Evolutionary conservation across 495 filamentous ascomycete species (phyloP).

Genomic region (Penicillium cosmopolitanum): DNA sequence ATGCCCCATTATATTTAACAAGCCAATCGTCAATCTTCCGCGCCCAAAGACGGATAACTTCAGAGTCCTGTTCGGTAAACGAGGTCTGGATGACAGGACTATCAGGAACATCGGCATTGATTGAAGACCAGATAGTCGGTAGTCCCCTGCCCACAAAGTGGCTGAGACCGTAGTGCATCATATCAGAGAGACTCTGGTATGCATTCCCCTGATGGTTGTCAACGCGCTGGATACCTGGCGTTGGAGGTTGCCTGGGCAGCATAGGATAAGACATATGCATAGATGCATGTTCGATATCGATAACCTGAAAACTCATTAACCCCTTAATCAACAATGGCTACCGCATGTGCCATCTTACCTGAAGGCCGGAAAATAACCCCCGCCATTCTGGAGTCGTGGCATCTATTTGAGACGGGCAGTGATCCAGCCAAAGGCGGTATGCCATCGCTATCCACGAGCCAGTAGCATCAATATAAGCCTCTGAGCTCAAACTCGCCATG

Average conservation of each 20-base stretch:
- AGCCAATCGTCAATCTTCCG: constrained; percentile 43
- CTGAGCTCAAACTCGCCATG: constrained; percentile 46
- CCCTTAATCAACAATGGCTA: neutral
- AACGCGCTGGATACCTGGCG: constrained; percentile 28
- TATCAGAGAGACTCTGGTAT: constrained; percentile 41
- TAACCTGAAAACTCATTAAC: constrained; percentile 32
- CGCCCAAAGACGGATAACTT: constrained; percentile 44
- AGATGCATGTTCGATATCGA: constrained; percentile 48
- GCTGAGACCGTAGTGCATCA: constrained; percentile 46
- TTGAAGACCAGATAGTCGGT: constrained; percentile 45
- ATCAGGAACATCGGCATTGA: constrained; percentile 28
- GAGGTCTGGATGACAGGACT: constrained; percentile 18
- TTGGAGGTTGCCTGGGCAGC: constrained; percentile 38
- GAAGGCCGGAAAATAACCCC: constrained; percentile 42
- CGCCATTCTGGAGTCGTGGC: constrained; percentile 35
- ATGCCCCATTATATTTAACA: constrained; percentile 40
- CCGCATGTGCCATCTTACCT: constrained; percentile 22
- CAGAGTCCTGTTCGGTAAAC: constrained; percentile 39
- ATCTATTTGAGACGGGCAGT: constrained; percentile 30
- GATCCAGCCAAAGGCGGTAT: constrained; percentile 41
- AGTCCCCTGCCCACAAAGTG: constrained; percentile 45
- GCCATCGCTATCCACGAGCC: constrained; percentile 47
- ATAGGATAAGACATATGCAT: constrained; percentile 47
- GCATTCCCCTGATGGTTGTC: constrained; percentile 35
- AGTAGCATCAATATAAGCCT: constrained; percentile 41